Conservation (phyloP, 495 filamentous ascomycete genomes). For the Haplographium delicatum region DNA sequence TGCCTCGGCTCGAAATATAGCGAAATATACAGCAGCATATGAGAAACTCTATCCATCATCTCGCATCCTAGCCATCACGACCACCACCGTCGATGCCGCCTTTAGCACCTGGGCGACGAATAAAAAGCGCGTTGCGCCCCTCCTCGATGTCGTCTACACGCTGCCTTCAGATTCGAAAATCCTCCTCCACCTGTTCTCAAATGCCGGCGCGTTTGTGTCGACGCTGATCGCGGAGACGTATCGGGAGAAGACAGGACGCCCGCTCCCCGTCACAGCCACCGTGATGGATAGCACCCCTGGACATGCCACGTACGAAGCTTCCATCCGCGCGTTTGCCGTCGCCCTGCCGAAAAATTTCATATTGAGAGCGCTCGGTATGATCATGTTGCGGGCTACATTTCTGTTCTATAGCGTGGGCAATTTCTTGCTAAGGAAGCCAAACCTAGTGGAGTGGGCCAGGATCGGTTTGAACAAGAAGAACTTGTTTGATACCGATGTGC, state of each 20-base stretch:
- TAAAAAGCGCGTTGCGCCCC: constrained; percentile 12
- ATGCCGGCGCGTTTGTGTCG: constrained; percentile 35
- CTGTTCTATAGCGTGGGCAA: constrained; percentile 19
- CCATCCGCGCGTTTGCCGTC: constrained; percentile 32
- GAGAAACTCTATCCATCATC: constrained; percentile 33
- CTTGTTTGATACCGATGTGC: constrained; percentile 24
- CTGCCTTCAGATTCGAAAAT: constrained; percentile 24
- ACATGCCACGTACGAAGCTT: constrained; percentile 26
- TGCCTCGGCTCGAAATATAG: constrained; percentile 33
- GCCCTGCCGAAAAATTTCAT: constrained; percentile 21
- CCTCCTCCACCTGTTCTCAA: constrained; percentile 39
- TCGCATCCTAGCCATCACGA: constrained; percentile 30
- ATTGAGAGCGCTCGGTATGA: constrained; percentile 7
- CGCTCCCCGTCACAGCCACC: constrained; percentile 27
- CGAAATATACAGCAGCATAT: constrained; percentile 41
- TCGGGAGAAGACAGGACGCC: background rate
- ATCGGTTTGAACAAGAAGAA: constrained; percentile 23
- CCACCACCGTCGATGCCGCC: constrained; percentile 3
- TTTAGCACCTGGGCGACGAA: constrained; percentile 5
- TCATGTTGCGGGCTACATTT: constrained; percentile 26
- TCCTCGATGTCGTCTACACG: constrained; percentile 12
- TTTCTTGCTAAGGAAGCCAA: constrained; percentile 23
- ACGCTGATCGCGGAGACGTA: constrained; percentile 27
- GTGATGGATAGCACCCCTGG: constrained; percentile 35
- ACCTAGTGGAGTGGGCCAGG: constrained; percentile 27